phyloP scores from a whole-genome alignment of 192 early-diverging fungal genomes.

The Podila minutissima region DNA sequence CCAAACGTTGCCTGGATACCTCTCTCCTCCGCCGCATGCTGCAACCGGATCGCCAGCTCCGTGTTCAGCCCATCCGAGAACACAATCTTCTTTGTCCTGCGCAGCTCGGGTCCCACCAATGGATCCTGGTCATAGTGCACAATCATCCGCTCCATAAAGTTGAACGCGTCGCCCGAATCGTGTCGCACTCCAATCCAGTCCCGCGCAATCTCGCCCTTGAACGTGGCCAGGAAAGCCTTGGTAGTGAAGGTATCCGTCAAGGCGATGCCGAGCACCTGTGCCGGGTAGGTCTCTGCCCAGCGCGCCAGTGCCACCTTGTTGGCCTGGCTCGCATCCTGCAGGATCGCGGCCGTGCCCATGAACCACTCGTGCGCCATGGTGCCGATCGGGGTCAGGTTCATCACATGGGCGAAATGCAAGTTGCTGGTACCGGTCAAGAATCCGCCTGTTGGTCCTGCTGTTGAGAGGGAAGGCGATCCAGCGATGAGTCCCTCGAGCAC shows the following conservation, averaged over 20 bases:
- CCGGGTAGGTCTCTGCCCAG: slow-evolving; percentile 68
- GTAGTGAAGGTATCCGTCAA: slow-evolving; percentile 82
- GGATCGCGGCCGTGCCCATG: slow-evolving; percentile 74
- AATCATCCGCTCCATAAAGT: slow-evolving; percentile 66
- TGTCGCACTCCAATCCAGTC: slow-evolving; percentile 72
- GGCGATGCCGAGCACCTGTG: slow-evolving; percentile 66
- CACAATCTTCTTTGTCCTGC: slow-evolving; percentile 67
- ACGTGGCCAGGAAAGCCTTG: slow-evolving; percentile 68
- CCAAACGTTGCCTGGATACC: slow-evolving; percentile 71
- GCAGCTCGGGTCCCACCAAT: slow-evolving; percentile 8
- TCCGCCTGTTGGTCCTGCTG: slow-evolving; percentile 43
- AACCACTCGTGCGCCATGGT: slow-evolving; percentile 80
- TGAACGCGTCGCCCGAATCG: slow-evolving; percentile 75
- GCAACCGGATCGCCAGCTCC: slow-evolving; percentile 59
- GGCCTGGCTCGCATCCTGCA: slow-evolving; percentile 67
- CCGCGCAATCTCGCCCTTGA: slow-evolving; percentile 61
- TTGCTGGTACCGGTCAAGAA: slow-evolving; percentile 75
- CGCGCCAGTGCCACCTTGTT: slow-evolving; percentile 67
- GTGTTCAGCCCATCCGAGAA: slow-evolving; percentile 77
- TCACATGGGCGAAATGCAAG: slow-evolving; percentile 69
- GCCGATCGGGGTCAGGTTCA: slow-evolving; percentile 54
- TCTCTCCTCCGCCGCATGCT: slow-evolving; percentile 50
- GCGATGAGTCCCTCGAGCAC: slow-evolving; percentile 61
- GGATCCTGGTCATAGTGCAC: slow-evolving; percentile 74
- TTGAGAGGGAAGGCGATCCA: slow-evolving; percentile 10